Evolutionary conservation across 169 alveolate genomes (phyloP).

Genomic region (Cryptosporidium parvum): DNA sequence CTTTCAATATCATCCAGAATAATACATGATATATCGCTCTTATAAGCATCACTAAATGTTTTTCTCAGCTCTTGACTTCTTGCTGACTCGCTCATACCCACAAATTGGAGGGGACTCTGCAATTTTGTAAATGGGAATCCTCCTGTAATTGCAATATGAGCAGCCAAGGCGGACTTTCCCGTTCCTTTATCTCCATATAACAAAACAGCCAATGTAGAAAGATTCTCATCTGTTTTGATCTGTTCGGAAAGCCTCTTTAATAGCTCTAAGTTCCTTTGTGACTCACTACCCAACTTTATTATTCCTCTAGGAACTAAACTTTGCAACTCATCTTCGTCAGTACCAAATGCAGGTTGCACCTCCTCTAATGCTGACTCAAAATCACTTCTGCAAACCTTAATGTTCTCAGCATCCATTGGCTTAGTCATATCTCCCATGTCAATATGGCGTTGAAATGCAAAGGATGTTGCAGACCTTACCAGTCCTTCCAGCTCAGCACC

Average conservation of each 20-base stretch:
- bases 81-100: conserved; percentile 88
- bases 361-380: conserved; percentile 94
- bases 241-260: conserved; percentile 62
- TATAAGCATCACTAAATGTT: conserved; percentile 99
- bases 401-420: conserved; percentile 81
- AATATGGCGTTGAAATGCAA: conserved; percentile 92
- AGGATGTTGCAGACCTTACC: conserved; percentile 94
- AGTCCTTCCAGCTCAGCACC: conserved; percentile 99
- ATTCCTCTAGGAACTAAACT: conserved; percentile 78
- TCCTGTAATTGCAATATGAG: conserved; percentile 93
- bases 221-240: conserved; percentile 70
- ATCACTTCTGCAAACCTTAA: conserved; percentile 89
- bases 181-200: conserved; percentile 95
- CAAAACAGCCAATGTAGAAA: conserved; percentile 88
- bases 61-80: conserved; percentile 91
- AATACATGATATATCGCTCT: conserved; percentile 89
- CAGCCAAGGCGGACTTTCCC: conserved; percentile 99
- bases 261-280: conserved; percentile 20
- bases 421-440: conserved; percentile 81
- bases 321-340: conserved; percentile 87
- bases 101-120: conserved; percentile 95
- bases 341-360: conserved; percentile 97
- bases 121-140: conserved; percentile 96
- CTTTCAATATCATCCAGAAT: conserved; percentile 97
- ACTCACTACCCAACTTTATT: conserved; percentile 40